Conservation (phyloP, 495 filamentous ascomycete species). For the Xylaria telfairii region DNA sequence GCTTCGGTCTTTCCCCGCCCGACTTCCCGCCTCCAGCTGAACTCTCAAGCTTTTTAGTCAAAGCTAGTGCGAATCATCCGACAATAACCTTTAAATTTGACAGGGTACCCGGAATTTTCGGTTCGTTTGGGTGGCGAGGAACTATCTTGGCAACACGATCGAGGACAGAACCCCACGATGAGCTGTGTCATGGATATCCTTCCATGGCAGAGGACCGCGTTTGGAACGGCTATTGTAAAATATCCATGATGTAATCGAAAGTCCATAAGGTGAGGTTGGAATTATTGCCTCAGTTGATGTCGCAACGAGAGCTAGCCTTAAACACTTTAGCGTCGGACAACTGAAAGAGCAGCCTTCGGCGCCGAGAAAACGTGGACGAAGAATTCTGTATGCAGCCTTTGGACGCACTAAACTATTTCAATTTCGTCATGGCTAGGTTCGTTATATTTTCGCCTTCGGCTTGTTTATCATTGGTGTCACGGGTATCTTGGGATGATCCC, state of each 20-base stretch:
- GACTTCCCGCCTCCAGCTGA: neutral
- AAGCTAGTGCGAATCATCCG: neutral
- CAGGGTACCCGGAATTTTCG: neutral
- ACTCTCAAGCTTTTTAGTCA: neutral
- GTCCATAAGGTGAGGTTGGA: neutral
- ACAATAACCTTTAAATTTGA: neutral
- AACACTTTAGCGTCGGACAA: neutral
- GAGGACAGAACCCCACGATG: no score
- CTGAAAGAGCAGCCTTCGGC: neutral
- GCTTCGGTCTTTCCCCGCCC: neutral
- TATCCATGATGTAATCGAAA: neutral
- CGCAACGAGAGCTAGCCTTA: neutral
- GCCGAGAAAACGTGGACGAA: neutral
- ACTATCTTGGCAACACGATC: neutral
- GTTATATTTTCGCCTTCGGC: conserved; percentile 47
- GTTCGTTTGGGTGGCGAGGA: neutral
- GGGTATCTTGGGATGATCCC: conserved; percentile 51
- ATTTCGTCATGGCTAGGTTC: neutral
- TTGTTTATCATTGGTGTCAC: conserved; percentile 43
- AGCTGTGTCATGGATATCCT: neutral
- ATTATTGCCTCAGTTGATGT: no score
- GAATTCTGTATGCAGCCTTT: neutral
- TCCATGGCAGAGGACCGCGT: neutral
- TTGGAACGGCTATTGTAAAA: neutral
- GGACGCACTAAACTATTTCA: neutral